A percentile compares a stretch with the other conserved stretches of the same genome.
These are phyloP conservation scores for Solanum virginianum DNA, from an alignment of 257 asterid species.

Conservation along the genomic window DNA sequence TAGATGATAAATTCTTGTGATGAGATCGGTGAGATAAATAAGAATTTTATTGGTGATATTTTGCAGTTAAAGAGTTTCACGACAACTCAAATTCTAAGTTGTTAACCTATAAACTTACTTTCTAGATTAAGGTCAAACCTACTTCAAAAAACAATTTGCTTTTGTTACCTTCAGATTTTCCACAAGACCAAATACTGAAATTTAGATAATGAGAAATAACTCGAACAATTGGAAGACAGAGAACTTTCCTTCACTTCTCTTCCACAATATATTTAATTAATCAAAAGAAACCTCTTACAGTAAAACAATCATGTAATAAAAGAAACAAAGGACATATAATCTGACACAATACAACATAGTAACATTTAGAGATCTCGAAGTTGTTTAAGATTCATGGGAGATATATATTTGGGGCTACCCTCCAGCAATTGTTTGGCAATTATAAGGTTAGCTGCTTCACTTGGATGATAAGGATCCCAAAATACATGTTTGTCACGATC, in stretches of 20 bases:
- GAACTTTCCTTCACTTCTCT: background rate
- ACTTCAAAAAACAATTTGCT: background rate
- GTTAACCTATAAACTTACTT: background rate
- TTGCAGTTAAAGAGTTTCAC: background rate
- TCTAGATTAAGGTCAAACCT: background rate
- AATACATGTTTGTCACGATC: slow-evolving; percentile 69
- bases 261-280: background rate
- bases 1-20: background rate
- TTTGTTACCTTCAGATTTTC: background rate
- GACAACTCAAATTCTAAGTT: background rate
- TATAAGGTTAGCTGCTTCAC: slow-evolving; percentile 74
- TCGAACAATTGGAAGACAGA: background rate
- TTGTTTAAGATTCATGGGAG: slow-evolving; percentile 60
- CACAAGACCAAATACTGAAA: background rate
- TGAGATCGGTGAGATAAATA: background rate
- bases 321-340: background rate
- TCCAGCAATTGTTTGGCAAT: slow-evolving; percentile 71
- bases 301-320: background rate
- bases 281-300: background rate
- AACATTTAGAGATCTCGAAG: slow-evolving; percentile 54
- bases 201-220: background rate
- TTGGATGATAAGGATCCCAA: slow-evolving; percentile 95
- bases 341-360: background rate
- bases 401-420: slow-evolving; percentile 46
- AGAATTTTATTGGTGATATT: background rate